phyloP scores from a whole-genome alignment of 2,329 filamentous ascomycete genomes.

The Pyrenochaeta sp. region DNA sequence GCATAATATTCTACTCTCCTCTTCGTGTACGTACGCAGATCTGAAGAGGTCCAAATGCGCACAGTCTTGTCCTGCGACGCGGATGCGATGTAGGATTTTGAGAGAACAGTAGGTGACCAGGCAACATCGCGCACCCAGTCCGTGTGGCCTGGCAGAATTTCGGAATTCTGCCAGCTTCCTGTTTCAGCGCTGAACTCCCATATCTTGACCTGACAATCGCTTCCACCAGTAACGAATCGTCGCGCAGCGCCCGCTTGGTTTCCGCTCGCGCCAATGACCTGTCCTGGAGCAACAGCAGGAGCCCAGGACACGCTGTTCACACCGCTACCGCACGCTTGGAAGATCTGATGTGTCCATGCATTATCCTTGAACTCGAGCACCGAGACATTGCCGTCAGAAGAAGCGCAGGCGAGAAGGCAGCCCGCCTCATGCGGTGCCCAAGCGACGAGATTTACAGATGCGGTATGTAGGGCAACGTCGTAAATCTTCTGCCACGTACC shows the following conservation, averaged over 20 bases:
- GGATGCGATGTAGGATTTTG: slow-evolving; percentile 95
- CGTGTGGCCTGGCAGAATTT: slow-evolving; percentile 76
- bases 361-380: slow-evolving; percentile 98
- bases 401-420: slow-evolving; percentile 93
- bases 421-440: slow-evolving; percentile 98
- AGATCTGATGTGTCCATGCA: slow-evolving; percentile 86
- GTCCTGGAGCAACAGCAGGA: slow-evolving; percentile 82
- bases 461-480: slow-evolving; percentile 92
- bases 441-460: slow-evolving; percentile 93
- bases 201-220: slow-evolving; percentile 91
- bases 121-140: slow-evolving; percentile 99
- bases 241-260: slow-evolving; percentile 66
- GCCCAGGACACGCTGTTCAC: slow-evolving; percentile 98
- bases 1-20: background rate
- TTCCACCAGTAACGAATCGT: slow-evolving; percentile 92
- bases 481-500: slow-evolving; percentile 77
- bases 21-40: slow-evolving; percentile 40
- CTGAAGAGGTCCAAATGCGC: slow-evolving; percentile 83
- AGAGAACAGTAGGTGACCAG: slow-evolving; percentile 93
- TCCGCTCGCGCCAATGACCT: slow-evolving; percentile 76
- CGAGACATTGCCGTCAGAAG: slow-evolving; percentile 89
- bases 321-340: slow-evolving; percentile 90
- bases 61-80: slow-evolving; percentile 97
- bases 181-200: slow-evolving; percentile 76
- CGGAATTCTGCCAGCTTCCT: slow-evolving; percentile 61